Percentiles rank a stretch among this genome's conserved stretches.
These are phyloP conservation scores for Herpetomonas samuelpessoai DNA, from an alignment of 208 protist genomes.

Conservation along the genomic window DNA sequence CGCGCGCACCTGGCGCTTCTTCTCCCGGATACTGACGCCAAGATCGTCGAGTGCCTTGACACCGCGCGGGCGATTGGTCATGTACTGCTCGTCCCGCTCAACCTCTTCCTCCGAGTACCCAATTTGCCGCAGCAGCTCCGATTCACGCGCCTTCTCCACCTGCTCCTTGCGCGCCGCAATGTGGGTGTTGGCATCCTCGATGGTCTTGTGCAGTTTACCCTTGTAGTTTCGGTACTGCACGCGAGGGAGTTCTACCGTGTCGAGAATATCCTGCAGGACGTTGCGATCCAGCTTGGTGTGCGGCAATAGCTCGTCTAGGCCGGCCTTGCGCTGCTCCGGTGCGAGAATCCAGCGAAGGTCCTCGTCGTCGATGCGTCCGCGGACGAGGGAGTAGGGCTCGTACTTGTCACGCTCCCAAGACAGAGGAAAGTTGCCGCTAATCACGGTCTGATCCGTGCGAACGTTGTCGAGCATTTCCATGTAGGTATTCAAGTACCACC, in stretches of 20 bases:
- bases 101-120: constrained; percentile 81
- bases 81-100: constrained; percentile 70
- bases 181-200: constrained; percentile 81
- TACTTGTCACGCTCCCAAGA: constrained; percentile 84
- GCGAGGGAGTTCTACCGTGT: constrained; percentile 79
- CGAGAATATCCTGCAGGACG: constrained; percentile 78
- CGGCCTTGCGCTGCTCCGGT: constrained; percentile 58
- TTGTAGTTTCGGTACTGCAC: constrained; percentile 87
- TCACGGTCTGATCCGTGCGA: constrained; percentile 62
- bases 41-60: constrained; percentile 78
- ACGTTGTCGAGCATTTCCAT: constrained; percentile 83
- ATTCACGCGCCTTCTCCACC: constrained; percentile 74
- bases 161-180: constrained; percentile 68
- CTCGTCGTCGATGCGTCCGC: constrained; percentile 81
- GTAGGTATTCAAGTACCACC: constrained; percentile 88
- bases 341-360: constrained; percentile 74
- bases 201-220: constrained; percentile 80
- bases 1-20: constrained; percentile 41
- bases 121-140: constrained; percentile 69
- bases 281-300: constrained; percentile 69
- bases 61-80: constrained; percentile 66
- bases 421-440: constrained; percentile 71
- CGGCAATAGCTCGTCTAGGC: constrained; percentile 48
- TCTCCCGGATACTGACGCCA: constrained; percentile 62
- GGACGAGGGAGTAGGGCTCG: constrained; percentile 81